Base-by-base conservation (phyloP, 495 filamentous ascomycete genomes). In the Aspergillus conjunctus region DNA sequence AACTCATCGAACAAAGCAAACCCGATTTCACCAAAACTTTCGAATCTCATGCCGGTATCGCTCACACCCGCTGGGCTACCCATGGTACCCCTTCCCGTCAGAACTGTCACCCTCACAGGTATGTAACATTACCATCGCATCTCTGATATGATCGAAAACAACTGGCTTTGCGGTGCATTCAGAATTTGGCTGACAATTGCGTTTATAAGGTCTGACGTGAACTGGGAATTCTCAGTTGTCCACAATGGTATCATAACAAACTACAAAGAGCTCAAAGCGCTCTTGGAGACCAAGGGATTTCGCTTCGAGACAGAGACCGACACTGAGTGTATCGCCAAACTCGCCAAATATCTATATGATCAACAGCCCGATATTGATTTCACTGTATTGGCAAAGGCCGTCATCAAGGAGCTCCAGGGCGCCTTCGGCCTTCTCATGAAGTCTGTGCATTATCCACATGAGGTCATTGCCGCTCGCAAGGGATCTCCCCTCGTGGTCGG, bases 221-320 rank as follows among this genome's bases (percentile, higher is more conserved):
- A 80, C 67, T 98, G 92, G 91, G 87, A 98, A 76, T 98, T 98
- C 73, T 85, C 92, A 59, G 89, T 98, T 67, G 93, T 97, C 45
- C 94, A 98, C 87, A 98, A 98, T 77, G 94, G 94, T 73, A 98
- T 98, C 83, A 98, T 98, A 80, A 98, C 94, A 80, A 98, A 98
- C 83, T 98, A 98, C 86, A 98, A 98, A 81, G 94, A 98, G 81
- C 80, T 98, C 67, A 96, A 93, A 86, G 89, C 90, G 57, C 83
- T 98, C 52, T 81, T 98, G 63, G 87, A 92, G 77, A 83, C 81
- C 81, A 98, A 97, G 83, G 95, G 95, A 63, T 97, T 97, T 83
- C 87, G 88, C 59, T 98, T 98, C 73, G 94, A 98, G 86, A 98
- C 93, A 30, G 93, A 98, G 80, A 98, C 94, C 48, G 94, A 98